These are phyloP conservation scores for Xylaria sp. DNA, from an alignment of 2,329 filamentous ascomycete species.

Conservation along the genomic window DNA sequence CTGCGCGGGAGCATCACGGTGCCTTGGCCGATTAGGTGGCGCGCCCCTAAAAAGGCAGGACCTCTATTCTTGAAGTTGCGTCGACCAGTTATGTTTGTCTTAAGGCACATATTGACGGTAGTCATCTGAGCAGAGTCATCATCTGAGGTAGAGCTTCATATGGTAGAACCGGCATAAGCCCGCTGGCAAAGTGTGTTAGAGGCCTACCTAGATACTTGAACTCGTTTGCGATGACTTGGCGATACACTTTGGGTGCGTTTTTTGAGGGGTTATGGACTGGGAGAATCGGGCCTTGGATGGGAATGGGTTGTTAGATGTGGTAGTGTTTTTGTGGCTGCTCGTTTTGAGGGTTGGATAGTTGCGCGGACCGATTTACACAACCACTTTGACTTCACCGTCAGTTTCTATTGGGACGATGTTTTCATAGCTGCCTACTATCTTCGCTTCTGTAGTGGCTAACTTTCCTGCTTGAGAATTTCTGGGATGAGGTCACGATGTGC, in stretches of 20 bases:
- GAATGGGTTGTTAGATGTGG: no score
- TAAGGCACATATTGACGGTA: not conserved
- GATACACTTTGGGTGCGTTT: no score
- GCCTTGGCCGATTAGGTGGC: conserved; percentile 12
- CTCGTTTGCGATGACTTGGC: not conserved
- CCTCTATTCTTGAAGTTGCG: not conserved
- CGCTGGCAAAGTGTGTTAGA: not conserved
- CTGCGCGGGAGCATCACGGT: conserved; percentile 17
- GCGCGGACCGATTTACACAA: not conserved
- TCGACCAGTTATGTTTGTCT: conserved; percentile 4
- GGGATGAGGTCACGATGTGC: no score
- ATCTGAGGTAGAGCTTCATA: not conserved
- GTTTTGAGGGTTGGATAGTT: not conserved
- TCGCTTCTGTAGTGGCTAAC: not conserved
- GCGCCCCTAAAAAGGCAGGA: conserved; percentile 5
- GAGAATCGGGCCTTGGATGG: no score
- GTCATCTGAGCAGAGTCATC: conserved; percentile 17
- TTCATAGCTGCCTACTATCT: not conserved
- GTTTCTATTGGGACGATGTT: not conserved
- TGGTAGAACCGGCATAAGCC: not conserved
- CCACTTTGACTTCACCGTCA: not conserved
- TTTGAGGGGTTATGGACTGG: no score
- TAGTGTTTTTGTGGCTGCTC: not conserved
- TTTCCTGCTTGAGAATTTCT: not conserved
- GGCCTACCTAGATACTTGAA: no score